These are phyloP conservation scores for Cladosporium sp. DNA, from an alignment of 2,329 filamentous ascomycete species.

Conservation along the genomic window DNA sequence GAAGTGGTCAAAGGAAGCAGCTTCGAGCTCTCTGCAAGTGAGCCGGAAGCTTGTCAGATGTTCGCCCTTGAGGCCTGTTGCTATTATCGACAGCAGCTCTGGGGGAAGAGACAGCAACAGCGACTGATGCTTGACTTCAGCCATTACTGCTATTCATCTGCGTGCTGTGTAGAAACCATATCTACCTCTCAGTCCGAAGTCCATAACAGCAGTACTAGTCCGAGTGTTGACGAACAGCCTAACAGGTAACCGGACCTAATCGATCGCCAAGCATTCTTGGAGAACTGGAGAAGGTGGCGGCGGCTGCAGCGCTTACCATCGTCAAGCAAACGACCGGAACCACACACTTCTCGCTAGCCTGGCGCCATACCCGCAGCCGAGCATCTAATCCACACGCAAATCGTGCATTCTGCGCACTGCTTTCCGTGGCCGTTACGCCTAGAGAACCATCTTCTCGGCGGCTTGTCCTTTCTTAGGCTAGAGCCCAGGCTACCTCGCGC, in stretches of 20 bases:
- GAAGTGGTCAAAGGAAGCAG: neutral
- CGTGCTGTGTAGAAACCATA: too few species aligned
- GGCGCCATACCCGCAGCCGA: conserved; percentile 4
- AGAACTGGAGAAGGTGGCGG: neutral
- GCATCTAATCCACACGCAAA: neutral
- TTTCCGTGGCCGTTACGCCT: neutral
- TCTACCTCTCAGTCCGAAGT: too few species aligned
- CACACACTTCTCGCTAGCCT: neutral
- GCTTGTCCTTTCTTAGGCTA: conserved; percentile 7
- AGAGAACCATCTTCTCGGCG: neutral
- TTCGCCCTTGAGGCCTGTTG: too few species aligned
- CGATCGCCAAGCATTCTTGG: too few species aligned
- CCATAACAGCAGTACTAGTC: too few species aligned
- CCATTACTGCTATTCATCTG: too few species aligned
- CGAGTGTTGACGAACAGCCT: too few species aligned
- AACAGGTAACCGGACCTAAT: too few species aligned
- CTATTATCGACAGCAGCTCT: too few species aligned
- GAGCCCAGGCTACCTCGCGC: conserved; percentile 2
- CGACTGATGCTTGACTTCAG: too few species aligned
- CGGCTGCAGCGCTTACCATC: neutral
- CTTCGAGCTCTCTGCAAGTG: neutral
- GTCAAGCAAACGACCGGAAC: neutral
- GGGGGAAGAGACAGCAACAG: too few species aligned
- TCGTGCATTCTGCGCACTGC: neutral
- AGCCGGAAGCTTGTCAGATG: neutral